Conservation (phyloP, 1,139 yeast genomes). For the Trichomonascaceae sp. region DNA sequence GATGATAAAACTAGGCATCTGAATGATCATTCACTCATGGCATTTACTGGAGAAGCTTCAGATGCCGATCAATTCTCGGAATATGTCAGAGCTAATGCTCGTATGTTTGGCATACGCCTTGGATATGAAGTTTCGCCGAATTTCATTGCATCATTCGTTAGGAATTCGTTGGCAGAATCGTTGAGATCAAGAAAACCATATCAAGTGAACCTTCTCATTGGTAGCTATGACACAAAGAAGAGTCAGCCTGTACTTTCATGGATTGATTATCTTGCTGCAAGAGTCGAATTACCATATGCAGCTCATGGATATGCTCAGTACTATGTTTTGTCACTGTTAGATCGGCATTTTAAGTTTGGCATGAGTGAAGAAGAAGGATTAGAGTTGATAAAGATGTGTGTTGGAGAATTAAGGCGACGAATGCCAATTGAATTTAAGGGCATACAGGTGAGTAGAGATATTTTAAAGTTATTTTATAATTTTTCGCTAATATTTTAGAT, state of each 20-base stretch:
- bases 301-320: constrained; percentile 98
- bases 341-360: constrained; percentile 79
- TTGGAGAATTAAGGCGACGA: constrained; percentile 73
- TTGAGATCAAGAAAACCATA: constrained; percentile 89
- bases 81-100: constrained; percentile 86
- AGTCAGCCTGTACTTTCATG: constrained; percentile 68
- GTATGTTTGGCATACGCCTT: constrained; percentile 81
- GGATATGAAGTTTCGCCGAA: constrained; percentile 59
- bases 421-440: constrained; percentile 98
- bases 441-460: constrained; percentile 37
- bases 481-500: constrained; percentile 29
- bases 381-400: constrained; percentile 62
- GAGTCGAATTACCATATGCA: constrained; percentile 86
- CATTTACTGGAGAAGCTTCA: constrained; percentile 94
- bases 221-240: constrained; percentile 68
- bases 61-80: constrained; percentile 96
- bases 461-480: neutral
- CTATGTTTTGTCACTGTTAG: constrained; percentile 83
- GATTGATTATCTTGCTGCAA: constrained; percentile 93
- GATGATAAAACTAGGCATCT: constrained; percentile 85
- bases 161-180: constrained; percentile 83
- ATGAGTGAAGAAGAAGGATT: constrained; percentile 77
- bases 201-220: constrained; percentile 85
- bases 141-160: constrained; percentile 83
- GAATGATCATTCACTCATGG: constrained; percentile 74